Evolutionary conservation across 2,329 filamentous ascomycete species (phyloP), one percentile per base, ranked within the genome.

Genomic region (Ceratocystiopsis brevicomis): DNA sequence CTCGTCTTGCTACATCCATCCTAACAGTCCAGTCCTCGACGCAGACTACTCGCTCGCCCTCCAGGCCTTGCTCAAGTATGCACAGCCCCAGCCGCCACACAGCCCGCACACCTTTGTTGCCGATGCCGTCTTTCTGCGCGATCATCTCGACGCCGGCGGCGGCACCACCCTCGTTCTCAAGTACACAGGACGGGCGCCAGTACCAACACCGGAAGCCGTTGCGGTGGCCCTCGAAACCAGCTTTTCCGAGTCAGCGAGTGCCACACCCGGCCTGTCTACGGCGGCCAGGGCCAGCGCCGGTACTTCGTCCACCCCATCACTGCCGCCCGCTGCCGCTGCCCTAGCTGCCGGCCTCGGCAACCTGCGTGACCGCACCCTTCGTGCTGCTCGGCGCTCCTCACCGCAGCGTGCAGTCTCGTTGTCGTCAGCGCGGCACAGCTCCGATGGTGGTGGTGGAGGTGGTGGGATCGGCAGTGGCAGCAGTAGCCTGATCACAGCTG

Each of bases 21-120:
- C 43, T 48, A 25, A 50, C 37, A 13, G 5, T 1, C 16, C 48
- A 86, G 81, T 98, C 34, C 63, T 96, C 21, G 76, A 84, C 49
- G 78, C 83, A 13, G 88, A 96, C 57, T 94, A 94, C 54, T 88
- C 90, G 1, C 72, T 76, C 34, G 88, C 84, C 10, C 65, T 98
- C 43, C 80, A 84, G 44, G 62, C 92, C 1, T 65, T 96, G 21
- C 69, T 96, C 2, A 83, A 84, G 52, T 96, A 96, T 51, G 85
- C 85, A 2, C 65, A 74, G 1, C 79, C 80, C 3, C 54, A 66
- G 6, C 60, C 65, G 3, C 68, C 76, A 1, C 64, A 79, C 50
- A 74, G 76, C 0, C 80, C 87, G 15, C 74, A 81, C 50, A 82
- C 78, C 0, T 84, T 96, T 52, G 81, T 94, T 39, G 73, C 84